Percentiles rank a stretch among this genome's conserved stretches.
These are phyloP conservation scores for Cladobotryum protrusum DNA, from an alignment of 2,329 filamentous ascomycete genomes.

Conservation along the genomic window DNA sequence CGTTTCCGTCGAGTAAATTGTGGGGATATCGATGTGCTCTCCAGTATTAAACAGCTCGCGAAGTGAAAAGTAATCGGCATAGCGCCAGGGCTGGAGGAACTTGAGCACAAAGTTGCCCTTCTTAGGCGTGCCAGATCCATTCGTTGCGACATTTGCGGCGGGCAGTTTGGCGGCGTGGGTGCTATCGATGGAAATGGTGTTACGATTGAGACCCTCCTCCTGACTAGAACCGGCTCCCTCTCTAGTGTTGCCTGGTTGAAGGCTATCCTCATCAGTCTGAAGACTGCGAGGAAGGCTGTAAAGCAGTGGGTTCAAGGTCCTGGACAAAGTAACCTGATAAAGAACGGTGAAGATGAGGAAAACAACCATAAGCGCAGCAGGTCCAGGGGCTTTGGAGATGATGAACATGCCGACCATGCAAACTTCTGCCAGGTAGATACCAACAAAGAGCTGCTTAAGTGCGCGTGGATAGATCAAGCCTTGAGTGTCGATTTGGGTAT, in stretches of 20 bases:
- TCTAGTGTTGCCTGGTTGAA: slow-evolving; percentile 24
- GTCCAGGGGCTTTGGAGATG: slow-evolving; percentile 60
- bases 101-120: slow-evolving; percentile 49
- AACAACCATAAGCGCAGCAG: slow-evolving; percentile 66
- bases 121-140: slow-evolving; percentile 24
- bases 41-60: slow-evolving; percentile 37
- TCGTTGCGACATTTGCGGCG: slow-evolving; percentile 19
- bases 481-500: slow-evolving; percentile 76
- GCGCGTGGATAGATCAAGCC: slow-evolving; percentile 84
- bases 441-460: slow-evolving; percentile 77
- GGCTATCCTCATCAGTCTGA: slow-evolving; percentile 35
- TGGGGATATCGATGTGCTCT: slow-evolving; percentile 3
- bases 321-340: slow-evolving; percentile 67
- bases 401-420: slow-evolving; percentile 78
- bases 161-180: slow-evolving; percentile 11
- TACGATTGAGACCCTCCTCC: slow-evolving; percentile 15
- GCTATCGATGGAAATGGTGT: slow-evolving; percentile 10
- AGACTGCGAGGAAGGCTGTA: slow-evolving; percentile 62
- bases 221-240: slow-evolving; percentile 23
- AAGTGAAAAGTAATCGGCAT: slow-evolving; percentile 64
- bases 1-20: slow-evolving; percentile 53
- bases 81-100: slow-evolving; percentile 71
- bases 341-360: slow-evolving; percentile 71
- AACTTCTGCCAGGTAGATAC: slow-evolving; percentile 72
- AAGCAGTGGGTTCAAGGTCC: slow-evolving; percentile 64